phyloP scores from a whole-genome alignment of 1,139 yeast genomes.

The Debaryomyces psychrophilus region DNA sequence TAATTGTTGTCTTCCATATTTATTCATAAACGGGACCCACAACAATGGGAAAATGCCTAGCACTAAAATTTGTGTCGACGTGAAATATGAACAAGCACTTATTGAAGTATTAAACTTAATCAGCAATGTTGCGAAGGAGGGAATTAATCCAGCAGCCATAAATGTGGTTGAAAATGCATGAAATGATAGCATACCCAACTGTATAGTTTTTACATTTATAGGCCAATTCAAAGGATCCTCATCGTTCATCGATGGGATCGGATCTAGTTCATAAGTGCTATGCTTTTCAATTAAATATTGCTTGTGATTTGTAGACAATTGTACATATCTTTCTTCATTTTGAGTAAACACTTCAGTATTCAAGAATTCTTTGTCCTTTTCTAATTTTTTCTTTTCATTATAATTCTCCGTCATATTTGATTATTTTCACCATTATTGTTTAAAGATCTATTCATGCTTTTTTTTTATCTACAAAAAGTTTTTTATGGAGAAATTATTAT shows the following conservation, averaged over 20 bases:
- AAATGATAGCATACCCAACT: conserved; percentile 22
- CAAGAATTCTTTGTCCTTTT: not conserved
- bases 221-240: conserved; percentile 26
- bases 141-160: conserved; percentile 27
- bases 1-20: conserved; percentile 21
- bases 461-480: not conserved
- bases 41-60: conserved; percentile 23
- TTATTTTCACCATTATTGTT: not conserved
- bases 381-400: not conserved
- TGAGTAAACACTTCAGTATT: not conserved
- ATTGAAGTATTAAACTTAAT: conserved; percentile 17
- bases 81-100: conserved; percentile 19
- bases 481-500: not conserved
- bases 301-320: conserved; percentile 15
- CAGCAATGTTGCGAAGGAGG: conserved; percentile 20
- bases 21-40: conserved; percentile 26
- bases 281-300: conserved; percentile 21
- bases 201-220: conserved; percentile 15
- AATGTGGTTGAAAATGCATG: conserved; percentile 25
- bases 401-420: not conserved
- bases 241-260: conserved; percentile 22
- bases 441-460: not conserved
- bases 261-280: conserved; percentile 21
- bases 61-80: conserved; percentile 22
- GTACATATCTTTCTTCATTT: not conserved